Percentiles rank a stretch among this genome's conserved stretches.
Conservation (phyloP, 2,329 filamentous ascomycete genomes). For the Thielaviopsis musarum region DNA sequence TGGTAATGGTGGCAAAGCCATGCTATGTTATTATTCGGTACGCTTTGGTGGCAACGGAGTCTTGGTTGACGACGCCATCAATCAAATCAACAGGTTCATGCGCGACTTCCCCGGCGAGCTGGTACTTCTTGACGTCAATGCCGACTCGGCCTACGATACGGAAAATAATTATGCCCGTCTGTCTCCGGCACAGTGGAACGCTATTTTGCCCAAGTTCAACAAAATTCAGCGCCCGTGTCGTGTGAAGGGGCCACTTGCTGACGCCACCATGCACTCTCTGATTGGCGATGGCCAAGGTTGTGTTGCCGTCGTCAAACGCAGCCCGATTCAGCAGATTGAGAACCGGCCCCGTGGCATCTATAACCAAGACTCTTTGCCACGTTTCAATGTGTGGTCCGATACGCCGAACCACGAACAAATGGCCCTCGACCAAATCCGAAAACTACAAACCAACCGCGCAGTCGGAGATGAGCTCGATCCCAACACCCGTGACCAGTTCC, state of each 20-base stretch:
- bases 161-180: constrained; percentile 17
- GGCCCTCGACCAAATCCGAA: constrained; percentile 5
- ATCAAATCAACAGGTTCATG: constrained; percentile 26
- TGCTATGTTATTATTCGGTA: constrained; percentile 6
- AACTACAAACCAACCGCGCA: constrained; percentile 4
- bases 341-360: constrained; percentile 1
- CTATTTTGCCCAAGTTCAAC: constrained; percentile 23
- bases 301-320: constrained; percentile 13
- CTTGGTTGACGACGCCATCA: constrained; percentile 22
- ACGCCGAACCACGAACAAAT: constrained; percentile 3
- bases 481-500: constrained; percentile 4
- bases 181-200: constrained; percentile 17
- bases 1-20: not conserved
- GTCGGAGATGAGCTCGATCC: constrained; percentile 1
- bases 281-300: constrained; percentile 15
- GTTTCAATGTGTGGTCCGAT: constrained; percentile 2
- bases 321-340: constrained; percentile 3
- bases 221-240: constrained; percentile 17
- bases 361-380: not conserved
- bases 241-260: constrained; percentile 13
- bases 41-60: constrained; percentile 5
- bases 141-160: constrained; percentile 15
- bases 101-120: constrained; percentile 24
- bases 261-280: constrained; percentile 19
- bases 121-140: constrained; percentile 25